Base-by-base conservation (phyloP, 352 stramenopile genomes). In the Phytophthora brassicae region DNA sequence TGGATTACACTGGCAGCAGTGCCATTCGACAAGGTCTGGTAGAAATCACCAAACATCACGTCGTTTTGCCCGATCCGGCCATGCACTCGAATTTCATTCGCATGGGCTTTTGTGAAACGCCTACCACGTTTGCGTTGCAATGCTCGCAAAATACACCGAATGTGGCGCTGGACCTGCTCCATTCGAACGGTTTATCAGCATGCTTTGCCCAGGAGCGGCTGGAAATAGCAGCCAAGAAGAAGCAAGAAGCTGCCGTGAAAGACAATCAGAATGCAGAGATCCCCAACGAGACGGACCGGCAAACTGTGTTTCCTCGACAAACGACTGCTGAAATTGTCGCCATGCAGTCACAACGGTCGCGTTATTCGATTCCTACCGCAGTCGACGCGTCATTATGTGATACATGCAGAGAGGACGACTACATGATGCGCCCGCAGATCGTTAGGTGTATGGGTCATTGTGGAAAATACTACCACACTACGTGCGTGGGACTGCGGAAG, bases 31-130 rank as follows among this genome's bases (percentile, higher is more conserved):
- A 94, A 60, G 86, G 86, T 1, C 24, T 94, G 16, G 63, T 91
- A 7, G 86, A 94, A 46, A 92, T 94, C 42, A 89, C 80, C 6
- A 89, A 89, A 55, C 83, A 94, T 42, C 86, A 94, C 41, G 44
- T 86, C 2, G 80, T 92, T 19, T 51, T 91, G 4, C 86, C 86
- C 0, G 86, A 94, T 38, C 83, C 86, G 42, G 72, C 66, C 8
- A 90, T 92, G 78, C 80, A 94, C 48, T 89, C 79, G 11, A 92
- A 90, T 44, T 92, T 94, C 38, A 81, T 90, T 36, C 76, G 81
- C 16, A 92, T 90, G 77, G 86, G 86, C 0, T 94, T 92, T 49
- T 73, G 74, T 35, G 81, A 90, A 38, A 87, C 77, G 1, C 68
- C 81, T 3, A 86, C 82, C 12, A 94, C 84, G 2, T 94, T 93